These are phyloP conservation scores for Scutellaria minor DNA, from an alignment of 257 asterid genomes.

Conservation along the genomic window DNA sequence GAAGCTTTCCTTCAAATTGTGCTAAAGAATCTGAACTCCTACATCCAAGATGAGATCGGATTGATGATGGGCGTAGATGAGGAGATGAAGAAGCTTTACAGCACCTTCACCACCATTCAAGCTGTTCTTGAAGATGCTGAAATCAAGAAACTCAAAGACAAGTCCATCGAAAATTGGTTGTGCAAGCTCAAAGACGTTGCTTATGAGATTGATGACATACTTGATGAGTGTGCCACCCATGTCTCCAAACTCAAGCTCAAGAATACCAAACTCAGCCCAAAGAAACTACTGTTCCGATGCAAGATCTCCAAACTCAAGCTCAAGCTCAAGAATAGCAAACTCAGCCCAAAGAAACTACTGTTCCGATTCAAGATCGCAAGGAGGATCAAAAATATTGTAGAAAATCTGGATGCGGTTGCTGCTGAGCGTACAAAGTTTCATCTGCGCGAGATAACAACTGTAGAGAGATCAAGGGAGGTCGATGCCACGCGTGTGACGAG, in stretches of 20 bases:
- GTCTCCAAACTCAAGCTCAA: no score
- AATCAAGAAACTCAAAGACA: slow-evolving; percentile 25
- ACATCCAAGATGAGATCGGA: slow-evolving; percentile 29
- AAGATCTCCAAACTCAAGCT: no score
- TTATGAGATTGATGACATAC: slow-evolving; percentile 39
- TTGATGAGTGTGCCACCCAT: slow-evolving; percentile 35
- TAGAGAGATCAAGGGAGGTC: neutral
- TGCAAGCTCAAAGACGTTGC: slow-evolving; percentile 36
- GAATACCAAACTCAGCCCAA: neutral
- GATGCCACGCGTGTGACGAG: slow-evolving; percentile 40
- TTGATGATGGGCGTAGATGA: slow-evolving; percentile 36
- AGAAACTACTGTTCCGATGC: neutral
- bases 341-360: neutral
- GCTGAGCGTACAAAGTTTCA: neutral
- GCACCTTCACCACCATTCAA: slow-evolving; percentile 39
- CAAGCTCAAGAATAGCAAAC: neutral
- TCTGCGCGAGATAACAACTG: neutral
- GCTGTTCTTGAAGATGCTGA: slow-evolving; percentile 46
- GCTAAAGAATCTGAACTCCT: no score
- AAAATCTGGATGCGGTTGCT: slow-evolving; percentile 14
- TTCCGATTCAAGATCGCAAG: slow-evolving; percentile 1
- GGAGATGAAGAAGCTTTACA: slow-evolving; percentile 42
- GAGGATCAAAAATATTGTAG: slow-evolving; percentile 23
- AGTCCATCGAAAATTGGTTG: slow-evolving; percentile 27
- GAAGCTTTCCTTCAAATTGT: no score